A percentile compares a stretch with the other conserved stretches of the same genome.
These are phyloP conservation scores for Erucastrum elatum DNA, from an alignment of 345 rosid species.

Conservation along the genomic window DNA sequence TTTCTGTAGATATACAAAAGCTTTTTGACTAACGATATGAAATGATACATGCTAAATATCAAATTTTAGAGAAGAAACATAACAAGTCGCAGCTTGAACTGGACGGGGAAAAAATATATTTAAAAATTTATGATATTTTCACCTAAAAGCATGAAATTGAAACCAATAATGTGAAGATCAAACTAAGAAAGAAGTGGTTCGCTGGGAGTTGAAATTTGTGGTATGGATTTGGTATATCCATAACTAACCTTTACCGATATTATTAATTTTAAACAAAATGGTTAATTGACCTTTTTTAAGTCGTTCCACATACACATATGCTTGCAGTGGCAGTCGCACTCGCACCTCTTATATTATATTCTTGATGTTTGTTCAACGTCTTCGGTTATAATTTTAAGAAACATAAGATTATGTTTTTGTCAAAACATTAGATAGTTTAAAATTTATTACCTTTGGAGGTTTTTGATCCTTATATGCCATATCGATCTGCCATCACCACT, in stretches of 20 bases:
- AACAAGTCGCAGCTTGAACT: neutral
- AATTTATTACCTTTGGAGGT: neutral
- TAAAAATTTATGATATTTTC: neutral
- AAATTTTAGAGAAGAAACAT: neutral
- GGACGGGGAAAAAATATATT: neutral
- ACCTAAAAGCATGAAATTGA: neutral
- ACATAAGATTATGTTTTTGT: neutral
- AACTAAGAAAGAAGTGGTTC: conserved; percentile 29
- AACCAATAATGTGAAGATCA: neutral
- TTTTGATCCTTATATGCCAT: too few species aligned
- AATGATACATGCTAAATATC: neutral
- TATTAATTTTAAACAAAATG: neutral
- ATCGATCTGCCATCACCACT: too few species aligned
- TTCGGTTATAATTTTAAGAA: neutral
- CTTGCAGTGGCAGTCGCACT: neutral
- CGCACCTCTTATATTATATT: neutral
- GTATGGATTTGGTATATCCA: conserved; percentile 39
- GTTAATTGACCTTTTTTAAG: conserved; percentile 25
- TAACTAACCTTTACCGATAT: conserved; percentile 8
- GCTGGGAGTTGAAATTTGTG: conserved; percentile 33
- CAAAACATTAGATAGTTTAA: neutral
- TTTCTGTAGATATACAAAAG: neutral
- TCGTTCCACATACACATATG: neutral
- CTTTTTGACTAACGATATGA: neutral
- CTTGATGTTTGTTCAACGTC: neutral